Evolutionary conservation across 2,329 filamentous ascomycete genomes (phyloP).

Genomic region (Setomelanomma holmii): DNA sequence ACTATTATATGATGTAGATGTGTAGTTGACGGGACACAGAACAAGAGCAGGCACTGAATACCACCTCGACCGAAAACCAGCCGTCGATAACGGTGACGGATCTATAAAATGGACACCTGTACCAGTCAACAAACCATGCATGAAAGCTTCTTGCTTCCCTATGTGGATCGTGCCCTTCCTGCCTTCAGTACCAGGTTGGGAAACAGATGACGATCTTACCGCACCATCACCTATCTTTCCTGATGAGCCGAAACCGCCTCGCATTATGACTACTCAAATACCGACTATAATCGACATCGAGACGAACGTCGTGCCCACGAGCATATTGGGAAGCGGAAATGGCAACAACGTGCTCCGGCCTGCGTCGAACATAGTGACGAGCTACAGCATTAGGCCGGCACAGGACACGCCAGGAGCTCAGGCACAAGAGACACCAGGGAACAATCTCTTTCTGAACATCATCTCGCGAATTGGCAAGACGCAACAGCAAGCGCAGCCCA

Average conservation of each 20-base stretch:
- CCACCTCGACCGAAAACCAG: not conserved
- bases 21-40: constrained; percentile 6
- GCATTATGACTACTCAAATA: constrained; percentile 18
- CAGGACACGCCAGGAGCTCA: not conserved
- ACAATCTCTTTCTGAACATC: constrained; percentile 23
- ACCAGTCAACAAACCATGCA: constrained; percentile 1
- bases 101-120: too few species aligned
- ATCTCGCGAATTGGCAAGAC: constrained; percentile 22
- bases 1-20: not conserved
- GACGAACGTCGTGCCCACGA: constrained; percentile 12
- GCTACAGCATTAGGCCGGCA: not conserved
- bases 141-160: not conserved
- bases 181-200: constrained; percentile 23
- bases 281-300: constrained; percentile 24
- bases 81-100: too few species aligned
- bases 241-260: constrained; percentile 6
- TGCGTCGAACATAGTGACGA: not conserved
- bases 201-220: constrained; percentile 4
- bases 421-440: constrained; percentile 8
- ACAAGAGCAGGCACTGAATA: constrained; percentile 4
- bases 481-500: constrained; percentile 11
- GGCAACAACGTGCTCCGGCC: not conserved
- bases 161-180: not conserved
- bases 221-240: constrained; percentile 1
- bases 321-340: not conserved